These are phyloP conservation scores for Solanum hybrid DNA, from an alignment of 305 asterid species.

Conservation along the genomic window DNA sequence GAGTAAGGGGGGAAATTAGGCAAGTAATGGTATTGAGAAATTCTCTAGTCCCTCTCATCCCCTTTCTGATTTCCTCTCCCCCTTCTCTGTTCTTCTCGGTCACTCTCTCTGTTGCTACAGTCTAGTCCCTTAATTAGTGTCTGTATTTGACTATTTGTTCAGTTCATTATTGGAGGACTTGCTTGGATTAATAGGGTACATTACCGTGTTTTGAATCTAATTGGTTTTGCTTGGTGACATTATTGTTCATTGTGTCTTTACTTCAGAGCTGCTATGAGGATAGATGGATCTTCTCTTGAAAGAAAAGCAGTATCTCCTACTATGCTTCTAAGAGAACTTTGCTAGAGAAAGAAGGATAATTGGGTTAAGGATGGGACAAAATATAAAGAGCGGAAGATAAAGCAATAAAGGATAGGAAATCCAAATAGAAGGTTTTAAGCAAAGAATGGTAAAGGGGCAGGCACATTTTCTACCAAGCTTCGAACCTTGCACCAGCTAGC, in stretches of 20 bases:
- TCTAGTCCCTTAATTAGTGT: not conserved
- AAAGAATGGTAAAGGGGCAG: not conserved
- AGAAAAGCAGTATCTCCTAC: not conserved
- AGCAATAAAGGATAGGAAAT: not conserved
- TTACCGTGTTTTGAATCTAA: not conserved
- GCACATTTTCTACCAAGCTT: not conserved
- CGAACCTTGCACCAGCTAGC: not conserved
- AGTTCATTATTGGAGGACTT: not conserved
- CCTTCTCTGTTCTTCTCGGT: not conserved
- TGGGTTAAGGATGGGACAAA: not conserved
- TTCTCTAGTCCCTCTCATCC: not conserved
- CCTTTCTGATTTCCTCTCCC: not conserved
- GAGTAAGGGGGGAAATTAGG: not conserved
- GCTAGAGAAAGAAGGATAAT: not conserved
- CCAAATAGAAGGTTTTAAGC: not conserved
- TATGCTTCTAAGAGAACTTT: not conserved
- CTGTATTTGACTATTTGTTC: not conserved
- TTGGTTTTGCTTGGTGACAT: not conserved
- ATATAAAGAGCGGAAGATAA: not conserved
- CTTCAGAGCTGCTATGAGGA: not conserved
- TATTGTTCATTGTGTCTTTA: not conserved
- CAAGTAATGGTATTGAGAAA: not conserved
- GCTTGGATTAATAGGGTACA: not conserved
- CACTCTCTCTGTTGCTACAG: not conserved
- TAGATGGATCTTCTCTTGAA: not conserved